Evolutionary conservation across 768 basidiomycete species (phyloP).

Genomic region (Termitomyces sp.): DNA sequence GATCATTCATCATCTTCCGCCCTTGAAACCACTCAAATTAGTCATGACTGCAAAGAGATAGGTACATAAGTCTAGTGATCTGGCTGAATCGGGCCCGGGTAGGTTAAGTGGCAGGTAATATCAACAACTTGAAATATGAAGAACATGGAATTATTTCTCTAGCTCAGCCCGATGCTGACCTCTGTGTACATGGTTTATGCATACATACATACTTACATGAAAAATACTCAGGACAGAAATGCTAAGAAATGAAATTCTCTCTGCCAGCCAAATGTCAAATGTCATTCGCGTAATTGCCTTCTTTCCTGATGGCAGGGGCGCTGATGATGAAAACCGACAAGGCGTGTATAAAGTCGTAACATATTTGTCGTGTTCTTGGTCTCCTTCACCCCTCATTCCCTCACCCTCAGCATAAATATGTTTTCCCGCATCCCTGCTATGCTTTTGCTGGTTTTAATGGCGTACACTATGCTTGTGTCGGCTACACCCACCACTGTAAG

Average conservation of each 20-base stretch:
- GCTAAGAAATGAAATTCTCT: background rate
- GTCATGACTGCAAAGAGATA: background rate
- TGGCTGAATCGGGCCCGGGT: too few relatives aligned
- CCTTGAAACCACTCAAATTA: background rate
- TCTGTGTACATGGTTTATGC: too few relatives aligned
- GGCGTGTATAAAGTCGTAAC: background rate
- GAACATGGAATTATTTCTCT: background rate
- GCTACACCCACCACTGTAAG: conserved; percentile 17
- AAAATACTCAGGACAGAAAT: too few relatives aligned
- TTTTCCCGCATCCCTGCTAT: conserved; percentile 11
- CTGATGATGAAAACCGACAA: background rate
- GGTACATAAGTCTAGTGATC: background rate
- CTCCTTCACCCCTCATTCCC: background rate
- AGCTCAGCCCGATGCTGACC: background rate
- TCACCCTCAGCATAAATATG: conserved; percentile 2
- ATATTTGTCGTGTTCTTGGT: background rate
- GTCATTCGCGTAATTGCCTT: background rate
- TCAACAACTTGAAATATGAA: too few relatives aligned
- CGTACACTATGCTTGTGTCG: conserved; percentile 16
- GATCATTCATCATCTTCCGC: background rate
- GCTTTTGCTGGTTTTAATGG: conserved; percentile 10
- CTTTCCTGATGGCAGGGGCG: background rate
- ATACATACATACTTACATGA: background rate
- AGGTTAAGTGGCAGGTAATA: background rate
- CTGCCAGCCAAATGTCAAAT: background rate